Percentiles rank a stretch among this genome's conserved stretches.
Evolutionary conservation across 2,329 filamentous ascomycete species (phyloP).

Genomic region (Aspergillus sp.): DNA sequence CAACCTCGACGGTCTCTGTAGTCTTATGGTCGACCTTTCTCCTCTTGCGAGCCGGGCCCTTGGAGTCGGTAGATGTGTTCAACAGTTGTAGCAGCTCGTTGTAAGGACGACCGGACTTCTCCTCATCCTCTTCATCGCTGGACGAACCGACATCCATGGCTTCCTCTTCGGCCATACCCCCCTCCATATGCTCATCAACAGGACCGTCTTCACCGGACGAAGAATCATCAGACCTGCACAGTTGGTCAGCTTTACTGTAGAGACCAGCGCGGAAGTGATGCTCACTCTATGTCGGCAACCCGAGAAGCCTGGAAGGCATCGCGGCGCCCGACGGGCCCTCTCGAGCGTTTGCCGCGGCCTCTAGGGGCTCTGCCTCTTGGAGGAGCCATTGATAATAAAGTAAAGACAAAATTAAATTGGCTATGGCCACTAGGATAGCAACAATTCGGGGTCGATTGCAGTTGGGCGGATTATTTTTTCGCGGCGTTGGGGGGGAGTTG

Average conservation of each 20-base stretch:
- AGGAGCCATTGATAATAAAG: conserved; percentile 28
- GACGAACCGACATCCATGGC: conserved; percentile 38
- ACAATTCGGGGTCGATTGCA: background rate
- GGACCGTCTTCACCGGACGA: conserved; percentile 28
- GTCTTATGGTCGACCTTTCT: conserved; percentile 52
- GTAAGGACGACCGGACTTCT: conserved; percentile 50
- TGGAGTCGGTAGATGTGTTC: conserved; percentile 42
- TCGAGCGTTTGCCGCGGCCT: conserved; percentile 32
- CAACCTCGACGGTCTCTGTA: conserved; percentile 27
- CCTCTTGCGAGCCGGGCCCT: conserved; percentile 53
- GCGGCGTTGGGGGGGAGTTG: conserved; percentile 12
- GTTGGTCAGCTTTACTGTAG: conserved; percentile 11
- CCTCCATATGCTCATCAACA: conserved; percentile 49
- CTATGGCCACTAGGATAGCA: no score
- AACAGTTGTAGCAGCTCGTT: conserved; percentile 59
- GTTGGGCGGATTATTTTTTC: conserved; percentile 10
- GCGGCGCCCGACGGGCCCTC: conserved; percentile 24
- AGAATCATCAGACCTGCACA: conserved; percentile 30
- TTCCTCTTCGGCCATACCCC: conserved; percentile 43
- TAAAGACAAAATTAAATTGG: background rate
- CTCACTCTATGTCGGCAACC: conserved; percentile 43
- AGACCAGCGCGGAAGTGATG: background rate
- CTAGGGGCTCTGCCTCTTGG: conserved; percentile 29
- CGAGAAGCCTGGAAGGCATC: conserved; percentile 41
- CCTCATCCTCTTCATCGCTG: conserved; percentile 48